These are phyloP conservation scores for Biscogniauxia marginata DNA, from an alignment of 2,329 filamentous ascomycete genomes.

Conservation along the genomic window DNA sequence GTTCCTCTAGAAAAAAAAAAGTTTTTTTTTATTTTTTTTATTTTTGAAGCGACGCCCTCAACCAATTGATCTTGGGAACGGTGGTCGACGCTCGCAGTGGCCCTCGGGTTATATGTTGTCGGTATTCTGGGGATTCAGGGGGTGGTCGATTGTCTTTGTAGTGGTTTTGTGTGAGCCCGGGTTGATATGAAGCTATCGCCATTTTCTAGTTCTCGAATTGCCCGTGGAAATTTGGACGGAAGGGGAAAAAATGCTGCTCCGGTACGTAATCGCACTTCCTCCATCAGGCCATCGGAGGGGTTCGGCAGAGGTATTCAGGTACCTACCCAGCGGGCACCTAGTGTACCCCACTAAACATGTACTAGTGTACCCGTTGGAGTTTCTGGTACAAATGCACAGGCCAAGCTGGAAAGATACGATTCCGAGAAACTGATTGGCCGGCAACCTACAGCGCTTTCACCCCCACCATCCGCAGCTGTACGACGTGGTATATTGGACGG, in stretches of 20 bases:
- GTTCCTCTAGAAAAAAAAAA: too few species aligned
- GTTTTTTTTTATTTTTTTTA: too few species aligned
- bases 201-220: constrained; percentile 5
- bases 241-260: constrained; percentile 15
- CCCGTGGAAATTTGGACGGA: constrained; percentile 22
- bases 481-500: constrained; percentile 25
- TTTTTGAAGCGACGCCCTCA: too few species aligned
- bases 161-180: background rate
- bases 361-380: too few species aligned
- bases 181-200: constrained; percentile 20
- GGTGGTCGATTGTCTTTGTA: too few species aligned
- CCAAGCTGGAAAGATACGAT: background rate
- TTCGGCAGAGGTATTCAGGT: background rate
- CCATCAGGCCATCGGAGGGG: background rate
- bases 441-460: constrained; percentile 10
- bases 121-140: too few species aligned
- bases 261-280: background rate
- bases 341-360: too few species aligned
- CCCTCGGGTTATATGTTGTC: too few species aligned
- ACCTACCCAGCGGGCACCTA: too few species aligned
- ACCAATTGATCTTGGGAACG: too few species aligned
- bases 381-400: too few species aligned
- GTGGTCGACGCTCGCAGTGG: too few species aligned
- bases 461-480: constrained; percentile 27
- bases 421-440: constrained; percentile 9